phyloP scores from a whole-genome alignment of 164 flowering plant genomes.

The Magnolia sinica region DNA sequence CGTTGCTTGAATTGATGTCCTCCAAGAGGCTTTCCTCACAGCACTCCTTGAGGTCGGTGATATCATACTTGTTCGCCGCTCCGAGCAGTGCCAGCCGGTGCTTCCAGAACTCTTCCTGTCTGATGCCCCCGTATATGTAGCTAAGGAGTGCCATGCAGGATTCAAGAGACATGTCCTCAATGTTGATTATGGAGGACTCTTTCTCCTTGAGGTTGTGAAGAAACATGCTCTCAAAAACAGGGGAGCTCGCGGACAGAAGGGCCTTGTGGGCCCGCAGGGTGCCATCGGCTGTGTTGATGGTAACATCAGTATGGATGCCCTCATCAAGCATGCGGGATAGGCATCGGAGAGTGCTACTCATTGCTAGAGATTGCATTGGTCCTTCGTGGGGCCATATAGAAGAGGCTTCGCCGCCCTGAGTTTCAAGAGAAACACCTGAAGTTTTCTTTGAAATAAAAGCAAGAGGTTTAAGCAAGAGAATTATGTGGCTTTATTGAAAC shows the following conservation, averaged over 20 bases:
- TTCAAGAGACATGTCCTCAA: slow-evolving; percentile 77
- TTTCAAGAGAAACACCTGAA: not conserved
- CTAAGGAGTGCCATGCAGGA: slow-evolving; percentile 67
- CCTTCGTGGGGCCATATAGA: slow-evolving; percentile 77
- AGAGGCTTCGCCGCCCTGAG: slow-evolving; percentile 65
- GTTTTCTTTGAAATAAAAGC: not conserved
- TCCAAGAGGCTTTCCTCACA: slow-evolving; percentile 90
- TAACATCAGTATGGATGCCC: slow-evolving; percentile 74
- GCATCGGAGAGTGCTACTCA: slow-evolving; percentile 52
- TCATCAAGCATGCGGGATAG: slow-evolving; percentile 86
- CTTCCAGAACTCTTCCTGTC: slow-evolving; percentile 80
- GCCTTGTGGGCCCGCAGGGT: slow-evolving; percentile 78
- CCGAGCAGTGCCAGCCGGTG: slow-evolving; percentile 72
- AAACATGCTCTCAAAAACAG: slow-evolving; percentile 88
- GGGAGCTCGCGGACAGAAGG: slow-evolving; percentile 72
- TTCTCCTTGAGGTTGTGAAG: slow-evolving; percentile 73
- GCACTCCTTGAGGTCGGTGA: slow-evolving; percentile 61
- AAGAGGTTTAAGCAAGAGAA: not conserved
- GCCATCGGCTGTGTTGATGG: slow-evolving; percentile 67
- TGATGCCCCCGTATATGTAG: slow-evolving; percentile 81
- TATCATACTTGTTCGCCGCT: slow-evolving; percentile 86
- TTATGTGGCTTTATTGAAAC: not conserved
- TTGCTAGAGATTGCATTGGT: slow-evolving; percentile 41
- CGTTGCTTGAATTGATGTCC: slow-evolving; percentile 78
- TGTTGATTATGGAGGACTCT: slow-evolving; percentile 68